A percentile compares a stretch with the other conserved stretches of the same genome.
Conservation (phyloP, 305 asterid genomes). For the Rubia tinctorum region DNA sequence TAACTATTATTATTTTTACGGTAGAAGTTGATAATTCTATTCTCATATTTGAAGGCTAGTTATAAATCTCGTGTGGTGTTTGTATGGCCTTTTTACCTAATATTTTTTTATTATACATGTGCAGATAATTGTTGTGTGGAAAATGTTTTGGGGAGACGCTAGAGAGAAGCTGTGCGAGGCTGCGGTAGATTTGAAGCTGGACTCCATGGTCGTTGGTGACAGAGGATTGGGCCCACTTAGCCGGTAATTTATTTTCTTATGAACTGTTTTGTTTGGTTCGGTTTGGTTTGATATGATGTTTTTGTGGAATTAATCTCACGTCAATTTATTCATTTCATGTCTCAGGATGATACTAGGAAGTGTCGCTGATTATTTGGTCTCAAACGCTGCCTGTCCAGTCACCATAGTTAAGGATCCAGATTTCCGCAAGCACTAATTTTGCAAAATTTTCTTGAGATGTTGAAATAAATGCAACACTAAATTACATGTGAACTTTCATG, state of each 20-base stretch:
- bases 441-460: neutral
- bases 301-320: neutral
- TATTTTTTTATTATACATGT: neutral
- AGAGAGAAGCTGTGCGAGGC: constrained; percentile 69
- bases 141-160: constrained; percentile 78
- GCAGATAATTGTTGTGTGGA: constrained; percentile 55
- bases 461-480: neutral
- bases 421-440: constrained; percentile 43
- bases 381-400: constrained; percentile 69
- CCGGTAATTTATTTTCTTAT: constrained; percentile 41
- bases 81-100: too few species aligned
- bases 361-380: constrained; percentile 68
- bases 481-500: too few species aligned
- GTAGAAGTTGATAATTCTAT: too few species aligned
- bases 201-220: constrained; percentile 76
- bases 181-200: constrained; percentile 56
- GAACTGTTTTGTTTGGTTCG: neutral
- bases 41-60: too few species aligned
- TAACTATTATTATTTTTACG: too few species aligned
- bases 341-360: constrained; percentile 85
- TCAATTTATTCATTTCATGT: neutral
- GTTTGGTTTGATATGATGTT: too few species aligned
- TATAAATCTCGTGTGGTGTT: too few species aligned
- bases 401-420: constrained; percentile 75
- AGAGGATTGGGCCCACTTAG: constrained; percentile 68